Conservation (phyloP, 1,284 basidiomycete genomes). For the Malassezia sp. region DNA sequence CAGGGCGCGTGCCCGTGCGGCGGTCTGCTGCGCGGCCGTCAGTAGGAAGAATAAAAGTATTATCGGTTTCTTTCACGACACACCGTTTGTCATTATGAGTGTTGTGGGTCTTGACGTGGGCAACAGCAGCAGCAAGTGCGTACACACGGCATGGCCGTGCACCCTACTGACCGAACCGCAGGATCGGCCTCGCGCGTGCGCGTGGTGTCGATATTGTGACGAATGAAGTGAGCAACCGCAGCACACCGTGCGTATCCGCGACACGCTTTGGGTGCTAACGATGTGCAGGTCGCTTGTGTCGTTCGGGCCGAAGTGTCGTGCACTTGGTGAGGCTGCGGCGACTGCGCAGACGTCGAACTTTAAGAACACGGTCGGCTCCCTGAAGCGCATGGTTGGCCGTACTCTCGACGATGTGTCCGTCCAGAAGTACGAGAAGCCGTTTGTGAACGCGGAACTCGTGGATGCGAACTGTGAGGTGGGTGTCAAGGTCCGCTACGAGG, state of each 20-base stretch:
- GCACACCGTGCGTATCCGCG: too few species aligned
- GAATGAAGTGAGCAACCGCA: constrained; percentile 45
- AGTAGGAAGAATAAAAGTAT: constrained; percentile 9
- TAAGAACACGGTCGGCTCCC: constrained; percentile 45
- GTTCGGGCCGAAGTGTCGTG: constrained; percentile 42
- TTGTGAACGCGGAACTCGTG: constrained; percentile 44
- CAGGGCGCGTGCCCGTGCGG: too few species aligned
- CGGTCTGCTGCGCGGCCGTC: too few species aligned
- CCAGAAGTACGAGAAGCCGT: constrained; percentile 43
- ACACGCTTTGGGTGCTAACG: too few species aligned
- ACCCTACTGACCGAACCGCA: constrained; percentile 20
- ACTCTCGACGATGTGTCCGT: constrained; percentile 36
- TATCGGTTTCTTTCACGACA: background rate
- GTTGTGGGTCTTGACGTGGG: constrained; percentile 45
- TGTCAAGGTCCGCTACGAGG: constrained; percentile 42
- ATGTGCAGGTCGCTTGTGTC: constrained; percentile 46
- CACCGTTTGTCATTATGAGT: constrained; percentile 14
- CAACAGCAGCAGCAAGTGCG: constrained; percentile 22
- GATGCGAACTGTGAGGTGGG: constrained; percentile 44
- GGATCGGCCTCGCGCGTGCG: constrained; percentile 43
- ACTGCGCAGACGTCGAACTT: constrained; percentile 46
- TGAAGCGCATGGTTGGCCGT: constrained; percentile 44
- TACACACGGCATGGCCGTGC: background rate
- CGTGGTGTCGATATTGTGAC: constrained; percentile 43
- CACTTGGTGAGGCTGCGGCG: constrained; percentile 43